These are phyloP conservation scores for Zasmidium cellare DNA, from an alignment of 2,329 filamentous ascomycete species.

Conservation along the genomic window DNA sequence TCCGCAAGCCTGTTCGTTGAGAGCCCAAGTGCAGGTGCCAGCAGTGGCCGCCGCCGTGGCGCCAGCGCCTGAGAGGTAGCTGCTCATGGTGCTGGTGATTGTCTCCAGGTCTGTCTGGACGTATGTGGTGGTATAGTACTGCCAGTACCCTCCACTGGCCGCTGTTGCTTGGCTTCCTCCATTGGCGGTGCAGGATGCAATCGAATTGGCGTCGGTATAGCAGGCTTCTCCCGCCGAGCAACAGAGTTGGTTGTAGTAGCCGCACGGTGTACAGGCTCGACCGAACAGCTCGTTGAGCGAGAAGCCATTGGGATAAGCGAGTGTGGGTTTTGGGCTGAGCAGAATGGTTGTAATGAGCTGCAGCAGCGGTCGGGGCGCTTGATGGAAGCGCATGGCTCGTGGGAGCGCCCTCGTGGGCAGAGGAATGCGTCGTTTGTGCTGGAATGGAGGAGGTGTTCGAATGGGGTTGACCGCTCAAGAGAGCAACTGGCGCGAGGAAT, in stretches of 20 bases:
- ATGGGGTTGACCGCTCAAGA: background rate
- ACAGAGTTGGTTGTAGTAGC: slow-evolving; percentile 54
- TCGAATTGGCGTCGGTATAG: slow-evolving; percentile 49
- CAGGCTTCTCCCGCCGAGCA: slow-evolving; percentile 49
- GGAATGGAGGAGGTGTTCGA: slow-evolving; percentile 1
- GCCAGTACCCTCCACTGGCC: slow-evolving; percentile 44
- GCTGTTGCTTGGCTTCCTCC: slow-evolving; percentile 21
- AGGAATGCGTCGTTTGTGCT: slow-evolving; percentile 1
- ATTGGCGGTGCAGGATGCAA: slow-evolving; percentile 48
- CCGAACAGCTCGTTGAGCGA: slow-evolving; percentile 36
- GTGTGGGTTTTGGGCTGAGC: slow-evolving; percentile 24
- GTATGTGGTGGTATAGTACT: slow-evolving; percentile 59
- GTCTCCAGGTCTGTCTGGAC: slow-evolving; percentile 55
- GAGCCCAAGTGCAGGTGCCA: slow-evolving; percentile 46
- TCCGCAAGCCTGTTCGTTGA: slow-evolving; percentile 62
- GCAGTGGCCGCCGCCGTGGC: slow-evolving; percentile 29
- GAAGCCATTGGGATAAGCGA: slow-evolving; percentile 33
- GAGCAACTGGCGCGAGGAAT: slow-evolving; percentile 1
- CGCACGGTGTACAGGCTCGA: slow-evolving; percentile 45
- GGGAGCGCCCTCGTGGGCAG: slow-evolving; percentile 5
- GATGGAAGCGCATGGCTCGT: slow-evolving; percentile 27
- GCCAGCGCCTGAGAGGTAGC: slow-evolving; percentile 35
- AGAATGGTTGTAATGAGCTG: slow-evolving; percentile 31
- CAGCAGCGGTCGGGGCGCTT: slow-evolving; percentile 26
- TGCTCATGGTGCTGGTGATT: slow-evolving; percentile 56